A percentile compares a stretch with the other conserved stretches of the same genome.
Evolutionary conservation across 352 stramenopile species (phyloP).

Genomic region (Albugo laibachii): DNA sequence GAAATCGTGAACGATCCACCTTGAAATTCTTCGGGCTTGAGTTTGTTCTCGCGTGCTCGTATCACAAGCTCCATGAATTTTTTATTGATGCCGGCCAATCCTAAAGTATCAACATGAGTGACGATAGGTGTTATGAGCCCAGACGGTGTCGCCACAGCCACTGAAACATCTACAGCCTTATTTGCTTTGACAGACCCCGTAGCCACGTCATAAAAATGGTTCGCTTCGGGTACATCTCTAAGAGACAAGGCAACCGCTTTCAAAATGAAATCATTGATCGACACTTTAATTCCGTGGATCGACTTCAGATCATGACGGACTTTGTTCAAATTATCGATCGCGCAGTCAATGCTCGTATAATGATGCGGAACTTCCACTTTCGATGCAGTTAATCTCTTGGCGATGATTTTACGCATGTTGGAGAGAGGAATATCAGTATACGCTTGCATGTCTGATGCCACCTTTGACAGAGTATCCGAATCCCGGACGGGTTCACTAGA

Average conservation of each 20-base stretch:
- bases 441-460: not conserved
- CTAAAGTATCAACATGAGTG: conserved; percentile 82
- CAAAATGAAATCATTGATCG: conserved; percentile 98
- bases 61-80: conserved; percentile 95
- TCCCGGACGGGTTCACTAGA: too few species aligned
- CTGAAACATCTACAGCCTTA: conserved; percentile 89
- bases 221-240: conserved; percentile 90
- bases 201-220: conserved; percentile 55
- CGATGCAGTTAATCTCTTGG: conserved; percentile 90
- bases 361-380: conserved; percentile 94
- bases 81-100: conserved; percentile 86
- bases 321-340: conserved; percentile 81
- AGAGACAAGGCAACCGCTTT: conserved; percentile 92
- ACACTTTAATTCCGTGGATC: conserved; percentile 91
- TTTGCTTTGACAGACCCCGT: conserved; percentile 61
- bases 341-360: conserved; percentile 92
- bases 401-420: conserved; percentile 99
- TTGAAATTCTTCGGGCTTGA: conserved; percentile 98
- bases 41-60: conserved; percentile 88
- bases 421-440: conserved; percentile 77
- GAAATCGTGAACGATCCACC: conserved; percentile 97
- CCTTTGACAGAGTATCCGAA: not conserved
- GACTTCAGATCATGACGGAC: conserved; percentile 87
- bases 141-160: conserved; percentile 93
- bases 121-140: conserved; percentile 99